Base-by-base conservation (phyloP, 2,329 filamentous ascomycete genomes). In the Alternaria novae-zelandiae region DNA sequence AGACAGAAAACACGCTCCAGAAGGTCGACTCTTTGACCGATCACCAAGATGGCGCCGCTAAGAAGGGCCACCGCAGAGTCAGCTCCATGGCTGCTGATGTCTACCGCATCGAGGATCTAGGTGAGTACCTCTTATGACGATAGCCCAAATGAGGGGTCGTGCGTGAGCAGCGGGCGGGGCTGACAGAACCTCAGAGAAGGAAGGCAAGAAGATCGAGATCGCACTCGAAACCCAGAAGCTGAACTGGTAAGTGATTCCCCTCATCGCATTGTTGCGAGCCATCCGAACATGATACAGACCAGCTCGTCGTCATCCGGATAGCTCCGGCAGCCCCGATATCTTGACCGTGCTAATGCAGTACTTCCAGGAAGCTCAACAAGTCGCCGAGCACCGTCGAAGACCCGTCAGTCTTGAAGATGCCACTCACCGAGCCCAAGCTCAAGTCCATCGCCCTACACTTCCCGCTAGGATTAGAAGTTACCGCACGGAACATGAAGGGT, bases 391-490 rank as follows among this genome's bases (percentile, higher is more conserved):
- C 88, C 43, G 81, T 97, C 54, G 94, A 97, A 28, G 95, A 97
- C 72, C 91, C 91, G 75, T 89, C 94, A 28, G 88, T 91, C 66
- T 89, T 98, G 71, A 94, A 94, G 84, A 89, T 94, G 80, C 84
- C 86, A 65, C 89, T 98, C 72, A 90, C 92, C 74, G 90, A 84
- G 65, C 95, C 95, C 51, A 90, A 91, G 32, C 88, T 98, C 81
- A 97, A 96, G 87, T 95, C 93, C 85, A 95, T 98, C 82, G 94
- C 97, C 82, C 86, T 98, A 50, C 89, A 94, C 82, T 97, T 97
- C 86, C 92, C 93, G 15, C 85, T 96, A 57, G 95, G 95, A 55
- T 87, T 96, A 59, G 90, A 95, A 77, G 92, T 97, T 70, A 92
- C 91, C 30, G 95, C 94, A 78, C 89, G 95, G 77, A 98, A 97